A percentile compares a stretch with the other conserved stretches of the same genome.
phyloP scores from a whole-genome alignment of 208 protist genomes.

The Crithidia brevicula region DNA sequence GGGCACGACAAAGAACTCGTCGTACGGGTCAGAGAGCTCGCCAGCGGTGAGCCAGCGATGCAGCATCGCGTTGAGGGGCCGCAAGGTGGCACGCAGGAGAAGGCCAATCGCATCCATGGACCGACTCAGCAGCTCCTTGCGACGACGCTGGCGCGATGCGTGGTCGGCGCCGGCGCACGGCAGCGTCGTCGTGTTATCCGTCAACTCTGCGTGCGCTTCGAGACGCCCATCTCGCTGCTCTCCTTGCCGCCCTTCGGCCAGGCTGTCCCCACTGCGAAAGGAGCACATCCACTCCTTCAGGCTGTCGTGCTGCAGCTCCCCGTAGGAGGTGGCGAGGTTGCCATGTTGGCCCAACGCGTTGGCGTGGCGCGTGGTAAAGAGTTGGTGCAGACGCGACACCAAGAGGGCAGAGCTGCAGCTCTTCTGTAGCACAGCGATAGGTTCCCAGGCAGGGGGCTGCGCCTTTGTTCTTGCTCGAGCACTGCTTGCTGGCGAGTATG shows the following conservation, averaged over 20 bases:
- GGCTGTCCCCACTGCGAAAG: too few relatives aligned
- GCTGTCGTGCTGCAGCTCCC: slow-evolving; percentile 21
- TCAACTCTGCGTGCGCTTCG: not conserved
- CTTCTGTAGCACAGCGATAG: slow-evolving; percentile 17
- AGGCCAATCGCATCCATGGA: slow-evolving; percentile 60
- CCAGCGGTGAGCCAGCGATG: slow-evolving; percentile 64
- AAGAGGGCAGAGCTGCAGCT: slow-evolving; percentile 65
- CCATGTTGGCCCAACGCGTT: slow-evolving; percentile 42
- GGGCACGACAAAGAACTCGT: slow-evolving; percentile 89
- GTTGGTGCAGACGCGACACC: slow-evolving; percentile 54
- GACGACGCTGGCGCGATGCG: slow-evolving; percentile 16
- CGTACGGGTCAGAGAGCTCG: slow-evolving; percentile 63
- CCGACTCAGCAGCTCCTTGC: slow-evolving; percentile 28
- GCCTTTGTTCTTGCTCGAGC: not conserved
- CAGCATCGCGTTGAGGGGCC: slow-evolving; percentile 69
- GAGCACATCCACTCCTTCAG: slow-evolving; percentile 1
- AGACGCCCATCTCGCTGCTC: not conserved
- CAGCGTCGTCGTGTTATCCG: not conserved
- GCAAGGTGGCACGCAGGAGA: slow-evolving; percentile 53
- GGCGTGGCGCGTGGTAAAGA: slow-evolving; percentile 36
- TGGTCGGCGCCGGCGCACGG: slow-evolving; percentile 5
- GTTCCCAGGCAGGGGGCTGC: slow-evolving; percentile 19
- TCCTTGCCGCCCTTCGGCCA: not conserved
- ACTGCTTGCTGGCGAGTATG: too few relatives aligned
- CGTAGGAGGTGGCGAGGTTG: slow-evolving; percentile 14